Percentiles rank a stretch among this genome's conserved stretches.
Conservation (phyloP, 345 rosid species). For the Punica granatum region DNA sequence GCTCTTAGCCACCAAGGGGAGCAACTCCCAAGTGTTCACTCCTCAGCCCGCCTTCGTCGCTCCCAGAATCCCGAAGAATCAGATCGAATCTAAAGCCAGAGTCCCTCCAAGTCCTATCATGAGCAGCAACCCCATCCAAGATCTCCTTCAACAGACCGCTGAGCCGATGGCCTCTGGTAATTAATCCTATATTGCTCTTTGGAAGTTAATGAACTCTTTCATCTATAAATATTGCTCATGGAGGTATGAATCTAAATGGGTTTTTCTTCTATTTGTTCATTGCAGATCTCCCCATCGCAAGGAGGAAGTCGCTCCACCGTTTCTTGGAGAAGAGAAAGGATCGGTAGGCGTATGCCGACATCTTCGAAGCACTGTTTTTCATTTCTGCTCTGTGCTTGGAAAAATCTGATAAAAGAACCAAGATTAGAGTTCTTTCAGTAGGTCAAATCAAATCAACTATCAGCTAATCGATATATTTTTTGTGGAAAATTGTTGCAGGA, state of each 20-base stretch:
- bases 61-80: slow-evolving; percentile 16
- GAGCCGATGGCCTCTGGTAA: slow-evolving; percentile 51
- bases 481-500: slow-evolving; percentile 28
- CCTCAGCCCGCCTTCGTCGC: slow-evolving; percentile 19
- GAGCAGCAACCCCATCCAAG: slow-evolving; percentile 29
- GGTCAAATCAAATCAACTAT: too few relatives aligned
- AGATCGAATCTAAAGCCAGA: slow-evolving; percentile 18
- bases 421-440: background rate
- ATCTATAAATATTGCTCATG: background rate
- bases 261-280: background rate
- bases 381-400: background rate
- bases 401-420: too few relatives aligned
- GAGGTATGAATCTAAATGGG: background rate
- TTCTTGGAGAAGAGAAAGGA: slow-evolving; percentile 93
- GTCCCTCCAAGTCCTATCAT: slow-evolving; percentile 19
- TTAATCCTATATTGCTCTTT: background rate
- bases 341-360: slow-evolving; percentile 35
- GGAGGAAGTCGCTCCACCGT: slow-evolving; percentile 90
- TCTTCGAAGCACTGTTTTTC: background rate
- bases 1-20: slow-evolving; percentile 48
- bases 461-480: background rate
- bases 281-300: slow-evolving; percentile 84
- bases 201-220: background rate
- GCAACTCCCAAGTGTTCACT: slow-evolving; percentile 25
- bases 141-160: slow-evolving; percentile 23